These are phyloP conservation scores for Pezicula carpinea DNA, from an alignment of 2,329 filamentous ascomycete species.

Conservation along the genomic window DNA sequence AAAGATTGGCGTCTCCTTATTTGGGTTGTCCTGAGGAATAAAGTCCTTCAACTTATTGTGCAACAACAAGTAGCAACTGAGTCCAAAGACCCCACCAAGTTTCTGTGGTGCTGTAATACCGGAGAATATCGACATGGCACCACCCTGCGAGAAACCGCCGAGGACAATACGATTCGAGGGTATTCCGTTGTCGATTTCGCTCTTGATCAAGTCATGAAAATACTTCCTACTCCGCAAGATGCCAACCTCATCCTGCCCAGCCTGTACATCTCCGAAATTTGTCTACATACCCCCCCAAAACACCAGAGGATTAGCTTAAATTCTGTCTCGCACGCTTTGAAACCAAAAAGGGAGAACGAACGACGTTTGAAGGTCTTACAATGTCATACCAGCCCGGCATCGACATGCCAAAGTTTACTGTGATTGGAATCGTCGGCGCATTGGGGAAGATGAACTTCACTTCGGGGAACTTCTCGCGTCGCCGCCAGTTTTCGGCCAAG, in stretches of 20 bases:
- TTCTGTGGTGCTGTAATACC: slow-evolving; percentile 69
- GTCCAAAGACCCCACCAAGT: slow-evolving; percentile 80
- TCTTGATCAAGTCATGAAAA: slow-evolving; percentile 73
- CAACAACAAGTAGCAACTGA: slow-evolving; percentile 79
- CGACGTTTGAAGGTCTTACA: slow-evolving; percentile 38
- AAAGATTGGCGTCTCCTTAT: slow-evolving; percentile 77
- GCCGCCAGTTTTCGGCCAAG: slow-evolving; percentile 82
- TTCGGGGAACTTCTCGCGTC: slow-evolving; percentile 74
- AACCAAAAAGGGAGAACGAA: slow-evolving; percentile 13
- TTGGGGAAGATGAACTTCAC: slow-evolving; percentile 94
- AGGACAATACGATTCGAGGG: slow-evolving; percentile 78
- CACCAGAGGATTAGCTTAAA: background rate
- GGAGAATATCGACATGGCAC: slow-evolving; percentile 77
- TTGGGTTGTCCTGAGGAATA: slow-evolving; percentile 50
- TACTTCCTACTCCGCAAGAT: slow-evolving; percentile 70
- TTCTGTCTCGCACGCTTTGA: background rate
- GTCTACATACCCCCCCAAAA: slow-evolving; percentile 24
- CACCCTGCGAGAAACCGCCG: slow-evolving; percentile 82
- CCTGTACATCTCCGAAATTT: slow-evolving; percentile 39
- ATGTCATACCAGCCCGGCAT: slow-evolving; percentile 93
- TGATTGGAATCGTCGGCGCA: slow-evolving; percentile 81
- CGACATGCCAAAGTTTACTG: slow-evolving; percentile 68
- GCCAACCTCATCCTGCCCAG: slow-evolving; percentile 63
- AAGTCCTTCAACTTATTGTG: slow-evolving; percentile 57
- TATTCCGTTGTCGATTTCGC: slow-evolving; percentile 77